Percentiles rank a stretch among this genome's conserved stretches.
These are phyloP conservation scores for Candida ortonii DNA, from an alignment of 805 yeast species.

Conservation along the genomic window DNA sequence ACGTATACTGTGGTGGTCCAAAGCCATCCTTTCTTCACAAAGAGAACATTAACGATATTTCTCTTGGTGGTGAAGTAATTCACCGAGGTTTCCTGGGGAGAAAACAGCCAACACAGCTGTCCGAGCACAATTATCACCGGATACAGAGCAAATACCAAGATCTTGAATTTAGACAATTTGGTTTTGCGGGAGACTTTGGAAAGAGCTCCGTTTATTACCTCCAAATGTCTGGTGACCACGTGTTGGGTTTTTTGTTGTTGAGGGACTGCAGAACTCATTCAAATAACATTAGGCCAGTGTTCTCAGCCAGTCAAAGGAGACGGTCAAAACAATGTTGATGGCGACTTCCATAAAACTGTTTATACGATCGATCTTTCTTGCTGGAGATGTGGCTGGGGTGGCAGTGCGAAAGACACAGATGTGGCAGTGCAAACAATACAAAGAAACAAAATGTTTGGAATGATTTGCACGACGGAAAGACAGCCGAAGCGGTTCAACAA, in stretches of 20 bases:
- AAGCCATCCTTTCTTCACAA: constrained; percentile 90
- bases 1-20: constrained; percentile 65
- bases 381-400: no score
- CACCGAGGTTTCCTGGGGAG: constrained; percentile 46
- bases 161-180: constrained; percentile 11
- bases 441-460: no score
- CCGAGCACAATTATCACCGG: constrained; percentile 50
- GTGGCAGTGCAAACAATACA: no score
- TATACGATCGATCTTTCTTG: no score
- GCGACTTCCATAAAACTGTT: no score
- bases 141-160: constrained; percentile 13
- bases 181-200: constrained; percentile 5
- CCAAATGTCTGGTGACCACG: constrained; percentile 14
- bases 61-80: constrained; percentile 58
- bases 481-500: no score
- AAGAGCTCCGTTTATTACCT: constrained; percentile 7
- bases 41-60: constrained; percentile 65
- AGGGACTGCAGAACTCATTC: no score
- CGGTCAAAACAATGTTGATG: no score
- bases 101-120: constrained; percentile 43
- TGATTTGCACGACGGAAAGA: no score
- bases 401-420: no score
- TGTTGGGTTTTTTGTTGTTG: no score
- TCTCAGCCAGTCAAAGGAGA: no score
- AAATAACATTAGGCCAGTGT: constrained; percentile 2